phyloP scores from a whole-genome alignment of 768 basidiomycete species.

The Leccinum boreale region DNA sequence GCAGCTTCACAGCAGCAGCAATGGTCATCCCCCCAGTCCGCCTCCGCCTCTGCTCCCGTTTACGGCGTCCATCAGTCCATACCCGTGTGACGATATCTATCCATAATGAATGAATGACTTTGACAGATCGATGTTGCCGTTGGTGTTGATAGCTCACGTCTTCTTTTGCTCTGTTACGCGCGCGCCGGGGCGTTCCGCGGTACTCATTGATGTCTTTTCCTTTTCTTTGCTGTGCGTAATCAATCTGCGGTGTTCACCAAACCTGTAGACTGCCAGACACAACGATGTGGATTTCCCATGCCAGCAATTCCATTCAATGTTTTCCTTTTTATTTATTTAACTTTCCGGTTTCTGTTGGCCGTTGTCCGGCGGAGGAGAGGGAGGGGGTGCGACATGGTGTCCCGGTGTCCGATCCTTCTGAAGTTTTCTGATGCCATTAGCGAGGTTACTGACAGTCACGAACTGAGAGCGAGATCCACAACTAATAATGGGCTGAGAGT shows the following conservation, averaged over 20 bases:
- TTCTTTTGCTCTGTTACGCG: background rate
- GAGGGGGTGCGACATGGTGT: background rate
- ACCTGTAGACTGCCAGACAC: background rate
- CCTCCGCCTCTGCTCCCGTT: background rate
- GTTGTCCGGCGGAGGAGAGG: background rate
- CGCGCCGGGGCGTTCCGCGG: background rate
- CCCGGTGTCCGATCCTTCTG: background rate
- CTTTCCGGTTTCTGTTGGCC: background rate
- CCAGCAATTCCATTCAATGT: background rate
- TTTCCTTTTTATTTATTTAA: background rate
- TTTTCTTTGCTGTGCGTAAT: background rate
- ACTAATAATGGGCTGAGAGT: background rate
- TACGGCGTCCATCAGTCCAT: background rate
- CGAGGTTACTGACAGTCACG: background rate
- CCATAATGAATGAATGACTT: background rate
- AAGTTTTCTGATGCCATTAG: background rate
- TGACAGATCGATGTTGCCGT: background rate
- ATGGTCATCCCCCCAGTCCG: background rate
- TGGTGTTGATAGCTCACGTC: background rate
- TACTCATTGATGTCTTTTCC: background rate
- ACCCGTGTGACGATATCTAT: background rate
- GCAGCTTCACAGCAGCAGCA: background rate
- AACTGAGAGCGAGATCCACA: background rate
- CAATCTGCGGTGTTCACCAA: background rate
- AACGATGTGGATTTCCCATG: background rate